Evolutionary conservation across 2,329 filamentous ascomycete genomes (phyloP), one percentile per base, ranked within the genome.

Genomic region (Bipolaris sorokiniana): DNA sequence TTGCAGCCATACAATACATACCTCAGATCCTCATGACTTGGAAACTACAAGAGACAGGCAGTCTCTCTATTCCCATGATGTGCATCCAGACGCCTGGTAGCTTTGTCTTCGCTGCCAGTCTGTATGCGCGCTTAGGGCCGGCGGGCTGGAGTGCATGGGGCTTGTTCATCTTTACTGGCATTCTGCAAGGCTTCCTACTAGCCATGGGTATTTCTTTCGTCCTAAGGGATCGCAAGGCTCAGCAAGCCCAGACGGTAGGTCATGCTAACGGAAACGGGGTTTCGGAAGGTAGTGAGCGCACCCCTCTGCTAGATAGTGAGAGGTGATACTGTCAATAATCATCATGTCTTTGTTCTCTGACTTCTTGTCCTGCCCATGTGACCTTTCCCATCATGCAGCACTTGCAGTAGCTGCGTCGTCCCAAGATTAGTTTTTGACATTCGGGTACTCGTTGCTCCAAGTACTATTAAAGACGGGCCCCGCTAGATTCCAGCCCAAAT

Each of bases 1-100:
- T 99, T 5, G 91, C 95, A 0, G 89, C 86, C 0, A 84, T 98
- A 20, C 95, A 99, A 78, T 99, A 98, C 77, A 81, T 99, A 15
- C 95, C 95, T 0, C 95, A 99, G 78, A 96, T 99, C 63, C 92
- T 88, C 79, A 97, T 90, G 50, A 99, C 95, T 0, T 96, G 91
- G 78, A 85, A 82, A 50, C 81, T 97, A 56, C 90, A 94, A 73
- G 89, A 93, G 68, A 90, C 96, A 1, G 92, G 92, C 52, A 97
- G 92, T 74, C 80, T 99, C 67, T 97, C 92, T 70, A 95, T 99
- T 54, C 89, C 92, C 4, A 98, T 97, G 90, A 98, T 99, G 93
- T 90, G 90, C 73, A 97, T 99, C 33, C 95, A 99, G 76, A 97
- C 94, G 0, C 95, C 95, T 0, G 95, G 95, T 0, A 92, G 92